Base-by-base conservation (phyloP, 805 yeast genomes). In the Metschnikowia proteae region DNA sequence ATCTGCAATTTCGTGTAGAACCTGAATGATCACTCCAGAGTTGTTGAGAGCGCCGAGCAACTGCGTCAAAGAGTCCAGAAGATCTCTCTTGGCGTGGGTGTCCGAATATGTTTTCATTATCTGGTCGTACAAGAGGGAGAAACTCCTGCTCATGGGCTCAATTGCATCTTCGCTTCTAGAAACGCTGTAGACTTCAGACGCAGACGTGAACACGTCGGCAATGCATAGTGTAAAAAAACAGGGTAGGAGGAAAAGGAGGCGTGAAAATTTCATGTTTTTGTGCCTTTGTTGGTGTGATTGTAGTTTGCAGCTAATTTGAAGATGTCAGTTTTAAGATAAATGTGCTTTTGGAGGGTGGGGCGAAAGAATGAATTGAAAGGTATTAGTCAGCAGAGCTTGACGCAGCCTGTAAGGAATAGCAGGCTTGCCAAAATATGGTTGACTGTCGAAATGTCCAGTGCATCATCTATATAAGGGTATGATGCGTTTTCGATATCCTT, bases 1-100 rank as follows among this genome's bases (percentile, higher is more conserved):
- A 25, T 54, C 52, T 0, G 74, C 73, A 11, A 71, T 58, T 38
- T 61, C 64, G 35, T 65, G 60, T 22, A 70, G 50, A 23, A 65
- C 56, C 13, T 55, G 48, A 8, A 54, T 36, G 22, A 66, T 47
- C 10, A 66, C 53, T 3, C 67, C 67, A 5, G 70, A 63, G 28
- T 54, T 49, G 50, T 60, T 58, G 3, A 66, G 63, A 1, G 58
- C 38, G 17, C 38, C 30, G 10, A 64, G 51, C 4, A 64, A 49
- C 10, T 47, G 36, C 2, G 44, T 49, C 28, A 54, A 46, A 11
- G 45, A 47, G 25, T 45, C 53, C 31, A 29, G 41, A 5, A 50
- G 41, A 22, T 52, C 57, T 46, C 58, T 41, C 28, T 55, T 55
- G 5, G 33, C 22, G 11, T n/a, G 31, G 6, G 13, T 11, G 2